Evolutionary conservation across 225 moss, liverwort and hornwort species (phyloP), one percentile per base, ranked within the genome.

Genomic region (Anthoceros angustus): DNA sequence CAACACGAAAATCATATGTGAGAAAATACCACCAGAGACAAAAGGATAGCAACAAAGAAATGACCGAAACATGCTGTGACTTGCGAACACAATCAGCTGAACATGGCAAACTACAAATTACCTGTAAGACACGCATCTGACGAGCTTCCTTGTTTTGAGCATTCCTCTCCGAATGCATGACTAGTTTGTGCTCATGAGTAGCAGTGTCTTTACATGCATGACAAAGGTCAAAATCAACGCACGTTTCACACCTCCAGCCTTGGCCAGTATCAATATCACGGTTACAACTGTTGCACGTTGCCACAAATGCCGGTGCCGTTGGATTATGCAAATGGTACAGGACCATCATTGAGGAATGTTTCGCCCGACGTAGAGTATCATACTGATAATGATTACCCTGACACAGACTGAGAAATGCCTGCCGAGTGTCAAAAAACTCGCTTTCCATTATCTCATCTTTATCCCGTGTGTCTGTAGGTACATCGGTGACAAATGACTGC

Each of bases 291-390:
- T 91, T 95, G 78, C 95, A 95, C 42, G 80, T 95, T 41, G 88
- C 83, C 65, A 95, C 95, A 80, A 95, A 95, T 68, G 95, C 95
- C 74, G 95, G 95, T 45, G 95, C 95, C 45, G 95, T 91, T 43
- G 95, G 95, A 68, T 95, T 95, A 55, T 95, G 95, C 64, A 95
- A 72, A 81, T 95, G 95, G 67, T 95, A 95, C 24, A 95, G 86
- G 67, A 95, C 88, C 95, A 95, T 95, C 95, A 95, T 95, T 60
- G 95, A 95, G 18, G 95, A 95, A 70, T 95, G 95, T 65, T 95
- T 95, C 39, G 95, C 95, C 8, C 95, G 76, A 69, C 91, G 86
- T 74, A 95, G 76, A 71, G 95, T 95, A 49, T 95, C 95, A 72
- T 95, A 95, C 65, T 95, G 95, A 76, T 91, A 95, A 66, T 95